A percentile compares a stretch with the other conserved stretches of the same genome.
Evolutionary conservation across 345 rosid species (phyloP).

Genomic region (Citrus mangshanensis): DNA sequence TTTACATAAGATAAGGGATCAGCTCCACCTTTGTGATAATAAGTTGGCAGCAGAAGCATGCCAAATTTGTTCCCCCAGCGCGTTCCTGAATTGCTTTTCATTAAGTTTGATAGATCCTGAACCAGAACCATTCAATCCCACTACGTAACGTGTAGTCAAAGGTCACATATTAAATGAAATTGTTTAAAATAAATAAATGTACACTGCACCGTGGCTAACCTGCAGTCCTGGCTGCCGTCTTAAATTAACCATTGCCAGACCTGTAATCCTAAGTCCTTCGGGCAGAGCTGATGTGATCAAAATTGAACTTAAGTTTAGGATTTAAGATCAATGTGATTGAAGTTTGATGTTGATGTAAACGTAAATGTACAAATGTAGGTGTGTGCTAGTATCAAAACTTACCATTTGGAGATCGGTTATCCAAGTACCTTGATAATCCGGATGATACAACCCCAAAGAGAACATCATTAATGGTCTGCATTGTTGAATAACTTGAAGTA

Average conservation of each 20-base stretch:
- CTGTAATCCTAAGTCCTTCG: conserved; percentile 40
- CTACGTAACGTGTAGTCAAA: neutral
- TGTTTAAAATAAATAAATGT: too few species aligned
- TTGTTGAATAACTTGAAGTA: neutral
- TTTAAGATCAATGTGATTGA: neutral
- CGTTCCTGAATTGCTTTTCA: conserved; percentile 22
- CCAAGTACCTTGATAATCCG: conserved; percentile 52
- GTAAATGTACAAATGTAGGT: neutral
- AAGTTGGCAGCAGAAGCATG: conserved; percentile 42
- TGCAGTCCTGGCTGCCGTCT: conserved; percentile 44
- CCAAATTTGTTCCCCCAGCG: conserved; percentile 67
- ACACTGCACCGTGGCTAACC: conserved; percentile 17
- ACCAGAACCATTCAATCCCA: neutral
- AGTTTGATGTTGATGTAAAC: neutral
- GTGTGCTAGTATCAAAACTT: neutral
- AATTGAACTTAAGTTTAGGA: neutral
- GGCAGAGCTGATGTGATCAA: conserved; percentile 24
- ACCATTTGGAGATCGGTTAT: conserved; percentile 44
- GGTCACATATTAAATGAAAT: neutral
- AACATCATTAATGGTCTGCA: conserved; percentile 70
- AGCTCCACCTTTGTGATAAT: conserved; percentile 21
- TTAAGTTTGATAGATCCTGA: conserved; percentile 39
- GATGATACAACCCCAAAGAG: conserved; percentile 47
- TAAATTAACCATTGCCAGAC: conserved; percentile 60
- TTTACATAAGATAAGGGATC: conserved; percentile 41